These are phyloP conservation scores for Claviceps capensis DNA, from an alignment of 2,329 filamentous ascomycete genomes.

Conservation along the genomic window DNA sequence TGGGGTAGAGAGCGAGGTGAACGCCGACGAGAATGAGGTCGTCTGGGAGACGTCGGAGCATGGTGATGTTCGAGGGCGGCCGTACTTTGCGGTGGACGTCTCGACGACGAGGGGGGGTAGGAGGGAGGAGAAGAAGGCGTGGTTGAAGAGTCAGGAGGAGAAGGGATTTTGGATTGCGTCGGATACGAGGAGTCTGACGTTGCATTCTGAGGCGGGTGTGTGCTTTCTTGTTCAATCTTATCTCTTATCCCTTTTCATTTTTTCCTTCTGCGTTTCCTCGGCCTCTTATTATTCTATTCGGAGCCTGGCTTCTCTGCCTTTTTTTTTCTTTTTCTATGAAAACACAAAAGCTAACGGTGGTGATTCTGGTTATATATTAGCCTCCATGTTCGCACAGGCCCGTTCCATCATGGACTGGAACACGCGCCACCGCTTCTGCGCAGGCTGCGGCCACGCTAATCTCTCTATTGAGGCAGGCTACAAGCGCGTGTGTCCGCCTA, in stretches of 20 bases:
- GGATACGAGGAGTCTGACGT: conserved; percentile 47
- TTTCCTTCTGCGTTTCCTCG: not conserved
- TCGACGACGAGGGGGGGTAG: conserved; percentile 59
- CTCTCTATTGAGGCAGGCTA: conserved; percentile 67
- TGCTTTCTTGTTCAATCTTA: not conserved
- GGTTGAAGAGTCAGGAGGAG: conserved; percentile 26
- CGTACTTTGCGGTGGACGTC: conserved; percentile 83
- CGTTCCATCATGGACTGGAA: conserved; percentile 92
- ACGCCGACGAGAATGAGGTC: conserved; percentile 13
- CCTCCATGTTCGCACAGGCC: conserved; percentile 81
- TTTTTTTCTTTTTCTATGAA: not conserved
- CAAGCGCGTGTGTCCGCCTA: conserved; percentile 66
- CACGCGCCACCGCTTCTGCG: conserved; percentile 80
- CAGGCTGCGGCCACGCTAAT: conserved; percentile 71
- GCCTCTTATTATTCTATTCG: not conserved
- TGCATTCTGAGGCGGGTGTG: conserved; percentile 48
- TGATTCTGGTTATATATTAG: conserved; percentile 27
- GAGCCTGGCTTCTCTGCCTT: not conserved
- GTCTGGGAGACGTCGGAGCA: conserved; percentile 23
- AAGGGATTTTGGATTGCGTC: conserved; percentile 53
- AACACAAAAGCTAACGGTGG: not conserved
- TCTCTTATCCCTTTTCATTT: not conserved
- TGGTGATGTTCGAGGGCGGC: conserved; percentile 61
- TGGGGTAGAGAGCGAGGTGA: conserved; percentile 19
- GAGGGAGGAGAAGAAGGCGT: conserved; percentile 43